phyloP scores from a whole-genome alignment of 352 stramenopile genomes.

The Thalassiosira hispida region DNA sequence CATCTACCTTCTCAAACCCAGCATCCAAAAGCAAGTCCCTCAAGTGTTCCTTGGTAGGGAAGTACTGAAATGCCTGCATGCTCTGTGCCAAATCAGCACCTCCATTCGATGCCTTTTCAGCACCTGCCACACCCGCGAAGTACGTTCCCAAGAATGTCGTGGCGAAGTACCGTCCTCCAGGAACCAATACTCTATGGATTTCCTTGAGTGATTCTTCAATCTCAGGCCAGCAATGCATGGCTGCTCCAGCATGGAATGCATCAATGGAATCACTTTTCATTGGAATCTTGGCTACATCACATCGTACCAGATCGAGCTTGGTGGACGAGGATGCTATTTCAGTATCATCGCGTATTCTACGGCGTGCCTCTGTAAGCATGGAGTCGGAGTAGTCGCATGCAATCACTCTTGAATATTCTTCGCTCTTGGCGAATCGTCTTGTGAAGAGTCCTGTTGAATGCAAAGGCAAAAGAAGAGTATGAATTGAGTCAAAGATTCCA shows the following conservation, averaged over 20 bases:
- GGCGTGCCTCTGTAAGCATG: constrained; percentile 86
- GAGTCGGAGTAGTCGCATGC: constrained; percentile 86
- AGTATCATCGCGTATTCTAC: constrained; percentile 71
- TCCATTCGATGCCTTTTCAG: constrained; percentile 53
- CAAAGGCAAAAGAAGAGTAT: constrained; percentile 36
- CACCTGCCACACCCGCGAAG: constrained; percentile 61
- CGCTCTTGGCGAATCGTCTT: constrained; percentile 74
- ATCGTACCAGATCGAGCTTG: constrained; percentile 76
- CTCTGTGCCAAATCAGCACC: constrained; percentile 30
- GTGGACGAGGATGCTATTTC: constrained; percentile 50
- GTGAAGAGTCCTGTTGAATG: constrained; percentile 73
- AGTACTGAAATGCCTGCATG: constrained; percentile 84
- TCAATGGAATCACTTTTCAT: constrained; percentile 75
- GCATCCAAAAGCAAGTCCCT: constrained; percentile 63
- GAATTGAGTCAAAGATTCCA: background rate
- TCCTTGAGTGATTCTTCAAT: constrained; percentile 80
- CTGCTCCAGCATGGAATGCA: constrained; percentile 86
- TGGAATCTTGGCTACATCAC: constrained; percentile 84
- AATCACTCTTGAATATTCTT: constrained; percentile 83
- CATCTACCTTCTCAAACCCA: constrained; percentile 81
- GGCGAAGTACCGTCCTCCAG: constrained; percentile 86
- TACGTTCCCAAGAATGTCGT: constrained; percentile 86
- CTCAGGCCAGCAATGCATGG: constrained; percentile 89
- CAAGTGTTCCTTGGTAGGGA: constrained; percentile 67
- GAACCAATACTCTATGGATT: constrained; percentile 85